Percentiles rank a stretch among this genome's conserved stretches.
Conservation (phyloP, 1,284 basidiomycete species). For the Trichosporon sp. region DNA sequence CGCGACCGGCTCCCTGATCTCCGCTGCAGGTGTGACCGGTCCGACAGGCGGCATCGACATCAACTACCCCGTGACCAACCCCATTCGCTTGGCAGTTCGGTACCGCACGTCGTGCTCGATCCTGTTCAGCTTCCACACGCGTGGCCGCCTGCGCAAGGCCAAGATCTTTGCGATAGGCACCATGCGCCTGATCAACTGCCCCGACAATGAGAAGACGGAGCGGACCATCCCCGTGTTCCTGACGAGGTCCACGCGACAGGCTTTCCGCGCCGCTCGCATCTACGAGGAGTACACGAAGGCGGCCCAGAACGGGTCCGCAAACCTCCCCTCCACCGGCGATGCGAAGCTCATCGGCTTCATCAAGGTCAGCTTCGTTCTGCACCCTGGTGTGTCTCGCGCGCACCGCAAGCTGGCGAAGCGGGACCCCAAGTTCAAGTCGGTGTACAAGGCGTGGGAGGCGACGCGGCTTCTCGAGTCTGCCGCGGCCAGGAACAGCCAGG, state of each 20-base stretch:
- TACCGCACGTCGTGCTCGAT: slow-evolving; percentile 48
- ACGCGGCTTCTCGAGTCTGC: slow-evolving; percentile 4
- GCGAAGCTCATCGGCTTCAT: slow-evolving; percentile 31
- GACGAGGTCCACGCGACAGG: slow-evolving; percentile 33
- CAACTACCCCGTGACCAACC: slow-evolving; percentile 25
- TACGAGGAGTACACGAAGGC: slow-evolving; percentile 8
- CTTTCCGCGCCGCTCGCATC: slow-evolving; percentile 15
- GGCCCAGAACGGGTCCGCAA: slow-evolving; percentile 12
- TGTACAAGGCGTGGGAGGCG: slow-evolving; percentile 47
- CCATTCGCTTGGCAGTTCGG: slow-evolving; percentile 38
- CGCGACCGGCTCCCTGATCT: neutral
- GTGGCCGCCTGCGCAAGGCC: slow-evolving; percentile 38
- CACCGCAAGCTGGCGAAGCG: slow-evolving; percentile 41
- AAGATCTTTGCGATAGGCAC: slow-evolving; percentile 35
- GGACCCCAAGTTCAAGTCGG: slow-evolving; percentile 38
- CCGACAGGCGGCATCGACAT: neutral
- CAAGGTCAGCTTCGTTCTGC: slow-evolving; percentile 32
- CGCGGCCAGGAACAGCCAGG: slow-evolving; percentile 3
- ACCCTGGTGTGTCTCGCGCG: slow-evolving; percentile 38
- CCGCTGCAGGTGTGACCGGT: neutral
- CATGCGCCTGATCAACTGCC: slow-evolving; percentile 33
- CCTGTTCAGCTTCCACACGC: slow-evolving; percentile 36
- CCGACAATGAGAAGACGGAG: slow-evolving; percentile 27
- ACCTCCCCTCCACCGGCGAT: neutral
- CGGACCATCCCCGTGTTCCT: slow-evolving; percentile 36